A percentile compares a stretch with the other conserved stretches of the same genome.
Evolutionary conservation across 139 green algal species (phyloP).

Genomic region (Picochlorum sp.): DNA sequence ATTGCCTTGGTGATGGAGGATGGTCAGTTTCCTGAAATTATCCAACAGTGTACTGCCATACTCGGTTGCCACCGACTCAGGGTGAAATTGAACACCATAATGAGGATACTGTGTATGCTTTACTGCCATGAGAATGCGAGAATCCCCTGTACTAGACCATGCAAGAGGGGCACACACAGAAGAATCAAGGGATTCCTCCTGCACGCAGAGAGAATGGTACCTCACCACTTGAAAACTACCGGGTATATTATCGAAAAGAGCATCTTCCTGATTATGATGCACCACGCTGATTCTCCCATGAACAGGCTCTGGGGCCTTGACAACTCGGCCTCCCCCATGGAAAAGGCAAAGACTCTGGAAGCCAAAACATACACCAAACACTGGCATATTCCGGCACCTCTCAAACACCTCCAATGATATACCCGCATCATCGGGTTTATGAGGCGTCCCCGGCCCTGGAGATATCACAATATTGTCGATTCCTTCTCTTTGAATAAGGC

Average conservation of each 20-base stretch:
- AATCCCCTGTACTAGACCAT: constrained; percentile 52
- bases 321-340: constrained; percentile 43
- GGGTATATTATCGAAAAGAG: constrained; percentile 74
- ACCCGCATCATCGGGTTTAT: constrained; percentile 61
- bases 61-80: constrained; percentile 77
- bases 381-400: constrained; percentile 47
- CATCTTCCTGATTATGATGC: constrained; percentile 51
- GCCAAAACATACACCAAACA: constrained; percentile 95
- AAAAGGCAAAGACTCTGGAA: constrained; percentile 81
- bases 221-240: constrained; percentile 34
- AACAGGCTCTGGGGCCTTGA: constrained; percentile 70
- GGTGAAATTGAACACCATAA: constrained; percentile 95
- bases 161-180: constrained; percentile 59
- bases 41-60: constrained; percentile 64
- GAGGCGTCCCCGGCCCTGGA: constrained; percentile 84
- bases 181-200: constrained; percentile 52
- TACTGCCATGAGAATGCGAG: constrained; percentile 73
- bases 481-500: constrained; percentile 26
- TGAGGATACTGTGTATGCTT: constrained; percentile 60
- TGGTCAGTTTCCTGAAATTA: constrained; percentile 79
- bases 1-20: not conserved
- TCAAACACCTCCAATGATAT: constrained; percentile 62
- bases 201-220: constrained; percentile 80
- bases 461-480: constrained; percentile 91
- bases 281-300: constrained; percentile 80